These are phyloP conservation scores for Vitis rupestris DNA, from an alignment of 164 flowering plant genomes.

Conservation along the genomic window DNA sequence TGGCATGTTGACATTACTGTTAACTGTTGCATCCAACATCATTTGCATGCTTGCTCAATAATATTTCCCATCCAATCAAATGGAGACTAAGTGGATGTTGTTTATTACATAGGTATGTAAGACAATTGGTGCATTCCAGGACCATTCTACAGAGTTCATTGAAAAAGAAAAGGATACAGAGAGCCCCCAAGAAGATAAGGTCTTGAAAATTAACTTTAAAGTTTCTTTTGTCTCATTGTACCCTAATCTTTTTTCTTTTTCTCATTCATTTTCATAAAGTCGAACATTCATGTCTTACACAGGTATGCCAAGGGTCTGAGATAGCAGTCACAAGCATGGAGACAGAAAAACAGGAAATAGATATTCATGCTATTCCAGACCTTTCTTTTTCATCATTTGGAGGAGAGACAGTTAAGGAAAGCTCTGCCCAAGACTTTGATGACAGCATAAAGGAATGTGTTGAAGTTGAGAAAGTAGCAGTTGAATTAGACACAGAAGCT, in stretches of 20 bases:
- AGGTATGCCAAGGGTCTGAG: constrained; percentile 10
- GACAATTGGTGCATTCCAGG: too few relatives aligned
- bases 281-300: not conserved
- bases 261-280: not conserved
- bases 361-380: constrained; percentile 7
- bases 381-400: constrained; percentile 8
- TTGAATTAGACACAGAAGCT: constrained; percentile 1
- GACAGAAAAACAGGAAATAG: constrained; percentile 10
- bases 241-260: not conserved
- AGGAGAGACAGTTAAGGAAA: constrained; percentile 14
- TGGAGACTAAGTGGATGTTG: too few relatives aligned
- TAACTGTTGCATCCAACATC: too few relatives aligned
- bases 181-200: constrained; percentile 8
- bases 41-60: too few relatives aligned
- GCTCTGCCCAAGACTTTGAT: constrained; percentile 7
- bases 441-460: constrained; percentile 6
- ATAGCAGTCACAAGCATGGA: not conserved
- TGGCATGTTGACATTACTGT: too few relatives aligned
- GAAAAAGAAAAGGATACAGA: constrained; percentile 7
- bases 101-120: too few relatives aligned
- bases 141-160: not conserved
- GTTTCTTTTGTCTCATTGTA: not conserved
- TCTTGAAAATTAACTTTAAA: not conserved
- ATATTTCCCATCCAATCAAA: too few relatives aligned
- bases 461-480: constrained; percentile 13